Evolutionary conservation across 345 rosid genomes (phyloP), one percentile per base, ranked within the genome.

Genomic region (Litchi chinensis): DNA sequence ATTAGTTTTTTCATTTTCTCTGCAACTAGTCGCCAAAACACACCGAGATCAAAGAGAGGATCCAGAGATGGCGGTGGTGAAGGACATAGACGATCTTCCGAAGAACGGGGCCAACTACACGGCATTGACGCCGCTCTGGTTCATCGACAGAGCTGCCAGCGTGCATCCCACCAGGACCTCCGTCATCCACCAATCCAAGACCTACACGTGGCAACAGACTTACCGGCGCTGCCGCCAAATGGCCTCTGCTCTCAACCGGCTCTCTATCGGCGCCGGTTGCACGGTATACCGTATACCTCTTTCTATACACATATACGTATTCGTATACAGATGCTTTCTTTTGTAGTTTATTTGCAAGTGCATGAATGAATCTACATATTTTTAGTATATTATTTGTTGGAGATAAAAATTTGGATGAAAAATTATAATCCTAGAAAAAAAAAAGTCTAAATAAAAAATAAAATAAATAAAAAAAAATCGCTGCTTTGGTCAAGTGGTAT

Each of bases 61-160:
- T 3, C 32, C 62, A 22, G 63, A 7, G 71, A 75, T 44, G 67
- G 80, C 76, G 78, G 82, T 77, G 82, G 85, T 22, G 80, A 87
- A 84, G 68, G 98, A 92, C 79, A 93, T 90, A 59, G 99, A 95
- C 70, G 94, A 92, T 41, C 91, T 95, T 32, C 98, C 98, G 0
- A 93, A 93, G 72, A 90, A 88, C 86, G 82, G 77, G 0, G 99
- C 97, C 16, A 95, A 95, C 89, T 89, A 89, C 90, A 89, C 83
- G 12, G 95, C 99, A 28, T 37, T 95, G 75, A 93, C 99, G 64
- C 99, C 99, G 26, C 88, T 95, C 1, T 90, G 95, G 93, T 92
- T 95, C 79, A 77, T 95, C 15, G 93, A 92, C 19, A 88, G 99
- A 66, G 98, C 98, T 0, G 98, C 99, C 16, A 66, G 83, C 0